A percentile compares a stretch with the other conserved stretches of the same genome.
Evolutionary conservation across 2,329 filamentous ascomycete genomes (phyloP).

Genomic region (Capronia epimyces): DNA sequence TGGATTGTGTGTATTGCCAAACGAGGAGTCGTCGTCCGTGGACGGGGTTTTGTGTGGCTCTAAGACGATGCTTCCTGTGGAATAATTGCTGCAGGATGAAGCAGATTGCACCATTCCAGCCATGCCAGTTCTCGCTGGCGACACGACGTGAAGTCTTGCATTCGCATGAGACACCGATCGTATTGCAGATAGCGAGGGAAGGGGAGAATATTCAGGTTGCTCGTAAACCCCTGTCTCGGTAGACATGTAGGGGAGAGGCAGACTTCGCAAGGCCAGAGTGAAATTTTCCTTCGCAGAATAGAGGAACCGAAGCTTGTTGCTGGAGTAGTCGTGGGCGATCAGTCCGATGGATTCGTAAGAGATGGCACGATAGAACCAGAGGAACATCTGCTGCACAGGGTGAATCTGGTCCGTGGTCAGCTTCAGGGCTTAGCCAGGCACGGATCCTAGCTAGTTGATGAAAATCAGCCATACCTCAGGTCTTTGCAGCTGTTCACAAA

Average conservation of each 20-base stretch:
- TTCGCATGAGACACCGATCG: neutral
- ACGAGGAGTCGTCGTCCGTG: neutral
- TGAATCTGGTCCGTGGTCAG: constrained; percentile 16
- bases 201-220: constrained; percentile 11
- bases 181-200: neutral
- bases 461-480: constrained; percentile 11
- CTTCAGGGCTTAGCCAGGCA: neutral
- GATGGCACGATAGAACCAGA: constrained; percentile 27
- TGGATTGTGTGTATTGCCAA: neutral
- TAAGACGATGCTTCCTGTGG: neutral
- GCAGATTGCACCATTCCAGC: neutral
- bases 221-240: constrained; percentile 12
- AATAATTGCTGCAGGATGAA: constrained; percentile 9
- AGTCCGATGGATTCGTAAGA: constrained; percentile 27
- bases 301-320: constrained; percentile 24
- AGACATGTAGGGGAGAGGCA: constrained; percentile 22
- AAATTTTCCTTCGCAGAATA: constrained; percentile 24
- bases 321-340: constrained; percentile 26
- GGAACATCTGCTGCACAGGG: constrained; percentile 24
- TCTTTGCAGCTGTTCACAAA: constrained; percentile 20
- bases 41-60: neutral
- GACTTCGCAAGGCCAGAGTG: constrained; percentile 12
- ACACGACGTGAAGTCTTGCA: neutral
- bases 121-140: neutral
- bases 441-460: no score